Conservation (phyloP, 2,329 filamentous ascomycete species). For the Fusarium acutatum region DNA sequence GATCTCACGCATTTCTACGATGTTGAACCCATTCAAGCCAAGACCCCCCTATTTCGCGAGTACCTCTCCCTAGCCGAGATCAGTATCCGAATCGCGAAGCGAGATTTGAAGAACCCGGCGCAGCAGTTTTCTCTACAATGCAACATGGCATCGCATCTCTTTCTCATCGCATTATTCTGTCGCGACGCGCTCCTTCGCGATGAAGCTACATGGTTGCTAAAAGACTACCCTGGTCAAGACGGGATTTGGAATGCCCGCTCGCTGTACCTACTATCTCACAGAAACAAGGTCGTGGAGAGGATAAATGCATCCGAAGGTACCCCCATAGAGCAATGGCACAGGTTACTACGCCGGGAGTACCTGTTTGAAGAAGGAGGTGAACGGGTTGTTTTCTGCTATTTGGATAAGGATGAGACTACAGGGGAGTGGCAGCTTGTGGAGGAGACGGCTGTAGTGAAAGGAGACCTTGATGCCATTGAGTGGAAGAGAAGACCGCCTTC, state of each 20-base stretch:
- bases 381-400: slow-evolving; percentile 43
- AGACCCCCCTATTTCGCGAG: slow-evolving; percentile 45
- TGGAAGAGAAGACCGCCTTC: slow-evolving; percentile 32
- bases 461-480: slow-evolving; percentile 10
- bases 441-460: slow-evolving; percentile 19
- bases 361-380: slow-evolving; percentile 48
- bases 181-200: slow-evolving; percentile 46
- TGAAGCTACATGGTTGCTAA: slow-evolving; percentile 44
- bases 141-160: slow-evolving; percentile 36
- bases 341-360: slow-evolving; percentile 47
- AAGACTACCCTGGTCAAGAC: slow-evolving; percentile 47
- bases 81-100: slow-evolving; percentile 25
- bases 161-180: slow-evolving; percentile 41
- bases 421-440: slow-evolving; percentile 33
- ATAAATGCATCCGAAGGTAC: slow-evolving; percentile 42
- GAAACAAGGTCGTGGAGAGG: slow-evolving; percentile 42
- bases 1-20: slow-evolving; percentile 40
- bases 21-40: slow-evolving; percentile 25
- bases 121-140: slow-evolving; percentile 41
- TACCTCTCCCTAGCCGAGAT: slow-evolving; percentile 45
- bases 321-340: slow-evolving; percentile 43
- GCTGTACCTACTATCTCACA: slow-evolving; percentile 40
- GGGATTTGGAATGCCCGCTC: slow-evolving; percentile 44
- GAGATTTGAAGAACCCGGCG: slow-evolving; percentile 23
- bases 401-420: slow-evolving; percentile 33